Base-by-base conservation (phyloP, 805 yeast genomes). In the Priceomyces medius region DNA sequence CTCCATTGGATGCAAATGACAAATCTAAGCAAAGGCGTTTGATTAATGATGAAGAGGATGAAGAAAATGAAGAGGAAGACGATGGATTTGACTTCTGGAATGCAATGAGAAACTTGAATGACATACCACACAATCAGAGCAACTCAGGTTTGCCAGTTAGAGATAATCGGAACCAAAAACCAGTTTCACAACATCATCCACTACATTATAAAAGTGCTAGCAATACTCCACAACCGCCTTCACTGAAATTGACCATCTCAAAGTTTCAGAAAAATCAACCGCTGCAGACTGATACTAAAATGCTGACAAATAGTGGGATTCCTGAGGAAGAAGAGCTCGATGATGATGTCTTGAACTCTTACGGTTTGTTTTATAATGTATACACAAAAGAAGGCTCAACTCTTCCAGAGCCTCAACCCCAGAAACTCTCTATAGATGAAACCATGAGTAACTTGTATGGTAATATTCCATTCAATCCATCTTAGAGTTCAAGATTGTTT, bases 61-160 rank as follows among this genome's bases (percentile, higher is more conserved):
- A 18, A 16, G 38, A 35, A 3, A 13, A 19, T 17, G 26, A 3
- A 8, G 80, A 72, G 27, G 82, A 76, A 9, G 87, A 80, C 31
- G 88, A 80, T 44, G 88, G 78, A 17, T 50, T 77, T 24, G 88
- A 82, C 55, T 83, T 82, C 54, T 83, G 87, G 85, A 89, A 83
- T 47, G 77, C 80, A 2, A 71, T 83, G 75, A 68, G 83, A 37
- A 71, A 80, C 13, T 54, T 82, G 17, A 77, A 82, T 51, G 48
- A 59, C 40, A 32, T 51, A 35, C 38, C 50, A 27, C 24, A 31
- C 10, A 39, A 44, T 24, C 57, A 28, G 35, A 35, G 29, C 37
- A 26, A 32, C 35, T 21, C 33, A n/a, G 35, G 31, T 10, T 14
- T 28, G 12, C 48, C 26, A 24, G 31, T 32, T 32, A 21, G 31